Conservation (phyloP, 495 filamentous ascomycete species). For the Filosporella fistucella region DNA sequence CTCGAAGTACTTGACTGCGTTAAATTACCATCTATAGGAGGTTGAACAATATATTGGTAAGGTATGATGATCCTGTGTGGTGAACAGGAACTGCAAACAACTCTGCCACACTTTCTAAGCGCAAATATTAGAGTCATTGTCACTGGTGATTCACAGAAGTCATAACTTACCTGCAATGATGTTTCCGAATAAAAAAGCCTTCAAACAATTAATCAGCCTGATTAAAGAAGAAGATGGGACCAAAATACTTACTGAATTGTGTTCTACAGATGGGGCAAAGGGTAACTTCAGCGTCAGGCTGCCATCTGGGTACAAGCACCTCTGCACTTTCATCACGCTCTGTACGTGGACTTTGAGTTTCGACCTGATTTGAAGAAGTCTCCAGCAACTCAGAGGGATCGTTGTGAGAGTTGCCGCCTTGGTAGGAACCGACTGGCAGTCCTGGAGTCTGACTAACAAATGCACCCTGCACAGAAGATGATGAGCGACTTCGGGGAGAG, state of each 20-base stretch:
- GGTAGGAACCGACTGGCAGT: no score
- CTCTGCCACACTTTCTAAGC: conserved; percentile 83
- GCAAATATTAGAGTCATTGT: conserved; percentile 7
- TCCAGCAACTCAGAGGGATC: no score
- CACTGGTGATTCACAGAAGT: background rate
- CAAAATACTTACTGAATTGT: conserved; percentile 49
- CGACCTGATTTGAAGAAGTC: no score
- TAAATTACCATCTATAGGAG: conserved; percentile 44
- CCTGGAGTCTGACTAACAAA: no score
- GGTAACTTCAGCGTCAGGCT: conserved; percentile 74
- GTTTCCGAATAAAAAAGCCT: conserved; percentile 78
- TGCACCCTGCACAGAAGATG: no score
- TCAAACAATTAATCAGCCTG: background rate
- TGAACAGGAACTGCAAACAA: conserved; percentile 88
- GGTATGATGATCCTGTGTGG: conserved; percentile 95
- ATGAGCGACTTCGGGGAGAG: no score
- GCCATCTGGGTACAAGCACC: conserved; percentile 67
- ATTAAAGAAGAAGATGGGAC: background rate
- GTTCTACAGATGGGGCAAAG: conserved; percentile 77
- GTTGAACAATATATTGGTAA: conserved; percentile 85
- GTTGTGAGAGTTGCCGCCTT: no score
- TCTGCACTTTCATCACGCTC: no score
- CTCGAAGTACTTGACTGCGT: conserved; percentile 6
- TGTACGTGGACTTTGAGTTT: no score
- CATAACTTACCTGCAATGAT: conserved; percentile 70